A percentile compares a stretch with the other conserved stretches of the same genome.
phyloP scores from a whole-genome alignment of 163 green algal species.

The Scenedesmus sp. region DNA sequence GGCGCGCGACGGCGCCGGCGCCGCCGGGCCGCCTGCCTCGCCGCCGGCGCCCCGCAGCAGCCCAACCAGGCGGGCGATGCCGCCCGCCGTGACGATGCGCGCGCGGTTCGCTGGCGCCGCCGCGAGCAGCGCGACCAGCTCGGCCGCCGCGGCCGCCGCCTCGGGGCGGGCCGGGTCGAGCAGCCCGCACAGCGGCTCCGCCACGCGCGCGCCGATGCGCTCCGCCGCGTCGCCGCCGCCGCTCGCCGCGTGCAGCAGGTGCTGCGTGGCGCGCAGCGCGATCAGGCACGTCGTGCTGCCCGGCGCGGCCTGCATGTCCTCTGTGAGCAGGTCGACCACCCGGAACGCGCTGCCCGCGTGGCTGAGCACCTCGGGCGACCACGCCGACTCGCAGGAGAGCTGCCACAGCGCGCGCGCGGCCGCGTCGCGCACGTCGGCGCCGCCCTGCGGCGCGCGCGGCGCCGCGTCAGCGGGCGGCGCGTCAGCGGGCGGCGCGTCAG shows the following conservation, averaged over 20 bases:
- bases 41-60: constrained; percentile 6
- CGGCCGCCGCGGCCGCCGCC: constrained; percentile 31
- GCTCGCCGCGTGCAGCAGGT: constrained; percentile 1
- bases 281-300: constrained; percentile 18
- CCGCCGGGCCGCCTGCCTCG: constrained; percentile 2
- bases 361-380: constrained; percentile 23
- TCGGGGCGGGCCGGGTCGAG: constrained; percentile 24
- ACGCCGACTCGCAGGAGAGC: constrained; percentile 19
- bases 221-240: constrained; percentile 19
- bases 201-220: constrained; percentile 20
- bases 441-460: constrained; percentile 4
- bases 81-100: constrained; percentile 17
- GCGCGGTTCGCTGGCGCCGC: constrained; percentile 16
- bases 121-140: constrained; percentile 17
- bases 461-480: no score
- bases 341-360: constrained; percentile 36
- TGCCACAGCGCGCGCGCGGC: constrained; percentile 34
- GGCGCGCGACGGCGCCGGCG: background rate
- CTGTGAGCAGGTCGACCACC: constrained; percentile 21
- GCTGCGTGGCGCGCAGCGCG: constrained; percentile 31
- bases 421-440: constrained; percentile 2
- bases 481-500: no score
- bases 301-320: constrained; percentile 35
- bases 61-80: constrained; percentile 2
- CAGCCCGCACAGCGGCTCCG: constrained; percentile 19